A percentile compares a stretch with the other conserved stretches of the same genome.
phyloP scores from a whole-genome alignment of 768 basidiomycete genomes.

The Agrocybe pediades region DNA sequence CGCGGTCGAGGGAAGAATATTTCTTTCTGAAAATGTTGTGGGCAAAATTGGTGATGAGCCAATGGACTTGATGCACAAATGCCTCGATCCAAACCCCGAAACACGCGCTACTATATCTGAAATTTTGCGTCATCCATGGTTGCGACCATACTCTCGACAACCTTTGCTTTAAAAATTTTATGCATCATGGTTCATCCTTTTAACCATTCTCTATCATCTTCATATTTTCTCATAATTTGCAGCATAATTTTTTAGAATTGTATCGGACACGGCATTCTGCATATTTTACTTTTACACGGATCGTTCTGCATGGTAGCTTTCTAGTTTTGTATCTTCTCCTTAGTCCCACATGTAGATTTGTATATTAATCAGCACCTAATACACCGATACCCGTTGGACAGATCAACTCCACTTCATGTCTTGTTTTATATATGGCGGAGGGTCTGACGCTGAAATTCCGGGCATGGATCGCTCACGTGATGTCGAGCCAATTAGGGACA shows the following conservation, averaged over 20 bases:
- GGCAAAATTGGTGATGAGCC: conserved; percentile 46
- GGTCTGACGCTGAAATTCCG: too few species aligned
- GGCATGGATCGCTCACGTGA: conserved; percentile 17
- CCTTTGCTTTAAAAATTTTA: not conserved
- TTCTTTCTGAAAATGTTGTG: conserved; percentile 44
- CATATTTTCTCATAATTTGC: conserved; percentile 4
- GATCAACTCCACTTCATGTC: not conserved
- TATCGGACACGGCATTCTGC: conserved; percentile 6
- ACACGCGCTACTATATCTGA: conserved; percentile 81
- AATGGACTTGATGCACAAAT: conserved; percentile 67
- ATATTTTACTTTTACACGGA: too few species aligned
- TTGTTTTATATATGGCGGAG: too few species aligned
- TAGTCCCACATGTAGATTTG: not conserved
- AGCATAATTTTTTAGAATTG: conserved; percentile 6
- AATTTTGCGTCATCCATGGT: conserved; percentile 86
- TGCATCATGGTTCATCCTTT: not conserved
- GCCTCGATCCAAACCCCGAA: conserved; percentile 83
- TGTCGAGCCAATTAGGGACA: conserved; percentile 18
- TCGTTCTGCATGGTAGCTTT: conserved; percentile 1
- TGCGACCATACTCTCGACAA: conserved; percentile 27
- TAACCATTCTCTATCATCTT: conserved; percentile 1
- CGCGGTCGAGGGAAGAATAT: conserved; percentile 66
- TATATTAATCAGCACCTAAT: not conserved
- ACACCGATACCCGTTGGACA: not conserved
- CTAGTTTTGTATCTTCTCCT: conserved; percentile 6